Evolutionary conservation across 768 basidiomycete species (phyloP).

Genomic region (Auricularia sp.): DNA sequence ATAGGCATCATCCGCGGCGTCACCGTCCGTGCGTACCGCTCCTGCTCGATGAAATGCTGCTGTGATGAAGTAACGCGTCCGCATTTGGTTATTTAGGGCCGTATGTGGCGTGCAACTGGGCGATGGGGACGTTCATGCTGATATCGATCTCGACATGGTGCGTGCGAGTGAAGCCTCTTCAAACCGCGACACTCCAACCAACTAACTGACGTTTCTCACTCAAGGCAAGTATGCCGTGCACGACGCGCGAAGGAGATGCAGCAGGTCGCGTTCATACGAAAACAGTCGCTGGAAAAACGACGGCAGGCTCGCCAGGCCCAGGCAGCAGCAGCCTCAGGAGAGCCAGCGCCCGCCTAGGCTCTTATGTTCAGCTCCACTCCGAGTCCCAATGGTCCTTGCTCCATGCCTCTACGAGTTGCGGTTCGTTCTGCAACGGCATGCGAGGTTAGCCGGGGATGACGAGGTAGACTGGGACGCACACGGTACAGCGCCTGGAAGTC

Average conservation of each 20-base stretch:
- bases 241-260: not conserved
- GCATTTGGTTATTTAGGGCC: slow-evolving; percentile 31
- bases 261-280: not conserved
- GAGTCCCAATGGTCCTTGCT: slow-evolving; percentile 4
- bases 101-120: slow-evolving; percentile 69
- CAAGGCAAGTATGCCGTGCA: not conserved
- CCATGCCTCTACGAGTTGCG: slow-evolving; percentile 3
- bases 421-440: not conserved
- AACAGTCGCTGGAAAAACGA: not conserved
- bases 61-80: too few species aligned
- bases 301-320: not conserved
- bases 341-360: not conserved
- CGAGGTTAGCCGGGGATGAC: not conserved
- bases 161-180: not conserved
- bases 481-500: slow-evolving; percentile 54
- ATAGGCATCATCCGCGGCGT: slow-evolving; percentile 67
- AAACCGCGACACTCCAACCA: not conserved
- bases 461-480: not conserved
- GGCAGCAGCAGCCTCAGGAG: not conserved
- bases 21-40: slow-evolving; percentile 41
- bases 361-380: not conserved
- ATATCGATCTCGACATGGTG: slow-evolving; percentile 32
- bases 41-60: too few species aligned
- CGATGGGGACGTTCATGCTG: slow-evolving; percentile 59
- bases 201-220: not conserved